These are phyloP conservation scores for Camelina hispida DNA, from an alignment of 345 rosid genomes.

Conservation along the genomic window DNA sequence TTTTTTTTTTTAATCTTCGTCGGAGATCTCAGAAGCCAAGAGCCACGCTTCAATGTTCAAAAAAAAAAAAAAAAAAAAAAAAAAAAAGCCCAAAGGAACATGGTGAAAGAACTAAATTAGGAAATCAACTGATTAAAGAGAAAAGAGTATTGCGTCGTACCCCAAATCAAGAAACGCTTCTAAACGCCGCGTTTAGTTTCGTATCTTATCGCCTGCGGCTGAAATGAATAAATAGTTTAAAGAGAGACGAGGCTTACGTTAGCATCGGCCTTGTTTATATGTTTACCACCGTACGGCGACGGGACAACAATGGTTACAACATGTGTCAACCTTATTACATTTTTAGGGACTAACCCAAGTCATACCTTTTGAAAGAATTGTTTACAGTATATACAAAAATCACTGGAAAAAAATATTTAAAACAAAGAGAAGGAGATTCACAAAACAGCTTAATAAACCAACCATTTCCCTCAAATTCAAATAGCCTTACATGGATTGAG, in stretches of 20 bases:
- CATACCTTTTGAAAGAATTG: too few relatives aligned
- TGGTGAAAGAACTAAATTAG: slow-evolving; percentile 4
- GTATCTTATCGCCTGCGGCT: not conserved
- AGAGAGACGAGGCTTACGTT: not conserved
- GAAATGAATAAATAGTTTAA: not conserved
- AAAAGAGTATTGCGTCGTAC: not conserved
- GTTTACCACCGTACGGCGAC: too few relatives aligned
- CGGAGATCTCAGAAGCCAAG: slow-evolving; percentile 33
- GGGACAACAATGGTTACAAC: too few relatives aligned
- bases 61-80: not conserved
- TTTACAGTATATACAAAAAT: too few relatives aligned
- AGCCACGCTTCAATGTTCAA: slow-evolving; percentile 18
- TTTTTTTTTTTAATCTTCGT: slow-evolving; percentile 13
- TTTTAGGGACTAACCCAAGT: too few relatives aligned
- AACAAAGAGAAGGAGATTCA: too few relatives aligned
- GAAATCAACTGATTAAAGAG: slow-evolving; percentile 32
- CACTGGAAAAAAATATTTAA: too few relatives aligned
- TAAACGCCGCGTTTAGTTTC: not conserved
- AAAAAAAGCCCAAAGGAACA: slow-evolving; percentile 21
- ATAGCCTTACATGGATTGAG: too few relatives aligned
- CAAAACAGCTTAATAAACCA: too few relatives aligned
- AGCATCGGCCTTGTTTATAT: not conserved
- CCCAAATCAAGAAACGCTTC: not conserved
- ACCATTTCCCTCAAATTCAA: too few relatives aligned
- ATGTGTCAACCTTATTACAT: too few relatives aligned